phyloP scores from a whole-genome alignment of 495 filamentous ascomycete species.

The Trichoderma gamsii region DNA sequence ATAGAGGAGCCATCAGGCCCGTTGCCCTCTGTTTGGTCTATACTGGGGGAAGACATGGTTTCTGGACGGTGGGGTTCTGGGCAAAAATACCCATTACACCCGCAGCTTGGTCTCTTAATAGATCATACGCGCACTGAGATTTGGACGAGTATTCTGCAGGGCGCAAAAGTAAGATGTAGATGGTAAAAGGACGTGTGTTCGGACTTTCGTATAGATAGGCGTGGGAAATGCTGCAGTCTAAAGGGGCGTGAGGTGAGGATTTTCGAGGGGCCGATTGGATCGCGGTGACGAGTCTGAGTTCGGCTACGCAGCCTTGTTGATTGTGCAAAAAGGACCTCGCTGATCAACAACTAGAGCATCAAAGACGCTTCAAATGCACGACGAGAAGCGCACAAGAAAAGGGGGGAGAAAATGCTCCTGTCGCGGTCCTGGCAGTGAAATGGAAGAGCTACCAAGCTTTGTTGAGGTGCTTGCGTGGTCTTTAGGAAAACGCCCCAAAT shows the following conservation, averaged over 20 bases:
- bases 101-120: constrained; percentile 16
- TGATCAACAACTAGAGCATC: neutral
- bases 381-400: neutral
- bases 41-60: constrained; percentile 29
- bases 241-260: neutral
- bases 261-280: neutral
- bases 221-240: neutral
- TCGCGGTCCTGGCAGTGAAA: neutral
- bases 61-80: constrained; percentile 25
- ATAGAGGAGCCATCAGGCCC: constrained; percentile 56
- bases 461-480: constrained; percentile 6
- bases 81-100: constrained; percentile 30
- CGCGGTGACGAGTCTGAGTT: constrained; percentile 2
- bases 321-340: neutral
- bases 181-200: neutral
- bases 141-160: neutral
- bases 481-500: neutral
- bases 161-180: neutral
- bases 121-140: neutral
- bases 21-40: constrained; percentile 36
- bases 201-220: neutral
- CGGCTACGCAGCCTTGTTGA: neutral
- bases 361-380: neutral
- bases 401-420: neutral
- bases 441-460: neutral